Evolutionary conservation across 164 flowering plant species (phyloP).

Genomic region (Akebia trifoliata): DNA sequence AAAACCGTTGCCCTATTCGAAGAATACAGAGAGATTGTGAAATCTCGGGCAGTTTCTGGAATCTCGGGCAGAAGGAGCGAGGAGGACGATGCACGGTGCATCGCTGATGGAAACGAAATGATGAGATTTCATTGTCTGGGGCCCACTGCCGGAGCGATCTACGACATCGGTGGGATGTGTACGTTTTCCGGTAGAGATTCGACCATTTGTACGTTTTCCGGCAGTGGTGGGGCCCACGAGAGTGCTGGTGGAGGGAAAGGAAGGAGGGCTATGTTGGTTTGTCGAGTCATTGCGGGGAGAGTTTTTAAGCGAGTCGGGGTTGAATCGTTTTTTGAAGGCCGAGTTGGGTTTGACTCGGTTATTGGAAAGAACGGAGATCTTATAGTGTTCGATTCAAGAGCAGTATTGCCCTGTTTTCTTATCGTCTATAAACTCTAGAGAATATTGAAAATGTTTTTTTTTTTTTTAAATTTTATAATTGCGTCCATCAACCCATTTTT

Average conservation of each 20-base stretch:
- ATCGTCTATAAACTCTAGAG: constrained; percentile 77
- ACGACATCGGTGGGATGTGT: constrained; percentile 40
- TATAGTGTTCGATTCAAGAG: constrained; percentile 79
- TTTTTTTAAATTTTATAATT: no score
- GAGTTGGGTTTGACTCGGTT: constrained; percentile 77
- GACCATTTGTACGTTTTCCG: constrained; percentile 61
- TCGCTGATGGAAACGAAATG: constrained; percentile 94
- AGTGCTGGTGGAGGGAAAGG: constrained; percentile 76
- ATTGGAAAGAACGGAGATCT: constrained; percentile 70
- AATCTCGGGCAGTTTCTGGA: constrained; percentile 37
- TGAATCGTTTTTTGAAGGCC: constrained; percentile 41
- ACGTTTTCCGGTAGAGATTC: constrained; percentile 44
- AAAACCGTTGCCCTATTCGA: constrained; percentile 71
- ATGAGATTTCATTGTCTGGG: constrained; percentile 87
- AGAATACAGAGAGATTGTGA: constrained; percentile 75
- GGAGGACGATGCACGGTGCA: constrained; percentile 67
- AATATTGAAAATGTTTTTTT: no score
- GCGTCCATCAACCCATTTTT: no score
- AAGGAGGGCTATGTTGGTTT: constrained; percentile 82
- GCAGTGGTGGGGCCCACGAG: constrained; percentile 83
- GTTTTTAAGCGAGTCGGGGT: constrained; percentile 42
- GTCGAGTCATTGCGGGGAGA: constrained; percentile 94
- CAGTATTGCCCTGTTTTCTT: constrained; percentile 91
- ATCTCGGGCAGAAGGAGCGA: constrained; percentile 10
- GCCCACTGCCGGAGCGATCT: constrained; percentile 32